phyloP scores from a whole-genome alignment of 352 stramenopile genomes.

The Pythium phragmiticola region DNA sequence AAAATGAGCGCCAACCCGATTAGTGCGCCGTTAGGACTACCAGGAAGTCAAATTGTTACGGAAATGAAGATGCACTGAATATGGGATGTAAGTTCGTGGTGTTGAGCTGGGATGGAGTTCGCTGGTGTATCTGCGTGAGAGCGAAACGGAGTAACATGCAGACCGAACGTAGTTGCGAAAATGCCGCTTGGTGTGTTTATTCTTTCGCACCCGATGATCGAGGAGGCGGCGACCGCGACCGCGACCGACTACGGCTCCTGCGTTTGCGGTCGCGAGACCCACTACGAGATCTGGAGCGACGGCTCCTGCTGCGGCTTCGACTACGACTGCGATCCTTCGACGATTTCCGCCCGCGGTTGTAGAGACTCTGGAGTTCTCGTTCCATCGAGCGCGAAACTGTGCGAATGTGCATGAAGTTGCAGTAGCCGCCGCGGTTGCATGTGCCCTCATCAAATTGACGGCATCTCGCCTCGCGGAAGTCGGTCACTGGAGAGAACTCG shows the following conservation, averaged over 20 bases:
- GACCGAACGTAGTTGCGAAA: slow-evolving; percentile 1
- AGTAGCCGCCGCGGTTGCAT: slow-evolving; percentile 97
- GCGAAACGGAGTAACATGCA: slow-evolving; percentile 2
- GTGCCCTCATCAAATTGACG: slow-evolving; percentile 98
- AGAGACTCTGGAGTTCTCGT: slow-evolving; percentile 83
- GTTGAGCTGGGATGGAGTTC: not conserved
- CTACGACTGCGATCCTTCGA: slow-evolving; percentile 52
- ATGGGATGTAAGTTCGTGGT: not conserved
- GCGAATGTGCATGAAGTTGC: slow-evolving; percentile 99
- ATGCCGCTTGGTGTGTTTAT: slow-evolving; percentile 15
- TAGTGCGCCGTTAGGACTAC: slow-evolving; percentile 18
- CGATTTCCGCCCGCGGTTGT: slow-evolving; percentile 63
- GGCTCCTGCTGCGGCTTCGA: slow-evolving; percentile 37
- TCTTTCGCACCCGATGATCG: slow-evolving; percentile 13
- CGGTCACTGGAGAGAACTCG: slow-evolving; percentile 98
- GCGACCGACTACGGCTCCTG: slow-evolving; percentile 41
- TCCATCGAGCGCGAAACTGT: slow-evolving; percentile 85
- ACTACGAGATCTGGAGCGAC: slow-evolving; percentile 51
- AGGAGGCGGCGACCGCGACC: slow-evolving; percentile 33
- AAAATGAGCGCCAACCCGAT: slow-evolving; percentile 13
- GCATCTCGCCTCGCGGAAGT: slow-evolving; percentile 98
- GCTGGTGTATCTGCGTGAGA: slow-evolving; percentile 6
- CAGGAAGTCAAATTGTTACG: slow-evolving; percentile 15
- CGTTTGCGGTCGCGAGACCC: slow-evolving; percentile 40
- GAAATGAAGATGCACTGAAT: not conserved